Evolutionary conservation across 805 yeast genomes (phyloP), one percentile per base, ranked within the genome.

Genomic region (Kregervanrija fluxuum): DNA sequence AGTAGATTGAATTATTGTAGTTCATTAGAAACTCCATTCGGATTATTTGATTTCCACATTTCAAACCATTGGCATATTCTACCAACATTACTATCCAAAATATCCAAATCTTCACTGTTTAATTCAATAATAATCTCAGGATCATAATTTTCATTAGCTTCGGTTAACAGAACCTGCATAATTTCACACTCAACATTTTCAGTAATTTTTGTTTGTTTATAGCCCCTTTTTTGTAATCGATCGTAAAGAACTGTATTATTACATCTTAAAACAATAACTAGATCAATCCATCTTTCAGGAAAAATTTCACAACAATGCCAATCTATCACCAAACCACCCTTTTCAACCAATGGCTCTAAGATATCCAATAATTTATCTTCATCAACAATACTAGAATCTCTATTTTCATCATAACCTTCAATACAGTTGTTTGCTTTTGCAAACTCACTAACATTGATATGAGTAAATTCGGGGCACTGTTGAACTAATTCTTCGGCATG

Each of bases 301-400:
- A 93, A 91, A 15, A 87, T 77, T 57, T 93, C 99, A 65, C 95
- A 88, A 38, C 91, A 93, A 61, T 93, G 99, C 99, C 99, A 93
- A 64, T 93, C 99, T 11, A 93, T 73, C 8, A 93, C 69, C n/a
- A 74, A 71, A 1, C 95, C 95, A n/a, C 99, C 99, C 50, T 78
- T 69, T 43, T 82, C 83, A 40, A 90, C 69, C 35, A 82, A 75
- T 6, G 82, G 81, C 61, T 90, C 96, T 41, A 93, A 64, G 17
- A 77, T 77, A 61, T 93, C 98, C 46, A 89, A 65, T 11, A 91
- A 69, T 59, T 79, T 82, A 58, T 93, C 98, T 56, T 91, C 99
- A 65, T 93, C 96, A 5, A 91, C 96, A 35, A 91, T 86, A 41
- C 82, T 77, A 2, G 95, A 79, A 55, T 91, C 88, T 59, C 96